A percentile compares a stretch with the other conserved stretches of the same genome.
Conservation (phyloP, 495 filamentous ascomycete species). For the Penicillium lagena region DNA sequence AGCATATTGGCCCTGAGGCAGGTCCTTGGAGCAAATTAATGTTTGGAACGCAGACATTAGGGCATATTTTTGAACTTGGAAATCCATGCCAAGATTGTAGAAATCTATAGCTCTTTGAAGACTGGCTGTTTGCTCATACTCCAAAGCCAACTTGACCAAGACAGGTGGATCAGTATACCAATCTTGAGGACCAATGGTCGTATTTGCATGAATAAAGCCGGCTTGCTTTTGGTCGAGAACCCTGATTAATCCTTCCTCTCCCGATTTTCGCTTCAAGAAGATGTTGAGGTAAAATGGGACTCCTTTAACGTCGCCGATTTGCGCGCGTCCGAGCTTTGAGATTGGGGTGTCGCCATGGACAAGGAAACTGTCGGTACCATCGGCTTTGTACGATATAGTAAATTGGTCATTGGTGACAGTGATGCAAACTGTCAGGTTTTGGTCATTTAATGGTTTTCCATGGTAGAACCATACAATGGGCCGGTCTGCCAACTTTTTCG, state of each 20-base stretch:
- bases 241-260: constrained; percentile 3
- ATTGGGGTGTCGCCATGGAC: constrained; percentile 3
- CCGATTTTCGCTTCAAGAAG: neutral
- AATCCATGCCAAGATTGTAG: neutral
- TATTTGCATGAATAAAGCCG: constrained; percentile 1
- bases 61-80: neutral
- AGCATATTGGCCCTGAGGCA: neutral
- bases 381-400: constrained; percentile 1
- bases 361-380: neutral
- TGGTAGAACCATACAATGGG: constrained; percentile 3
- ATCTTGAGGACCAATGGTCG: neutral
- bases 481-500: neutral
- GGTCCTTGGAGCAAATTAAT: neutral
- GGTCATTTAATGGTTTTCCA: constrained; percentile 6
- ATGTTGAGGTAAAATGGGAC: constrained; percentile 4
- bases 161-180: neutral
- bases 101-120: constrained; percentile 1
- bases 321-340: constrained; percentile 1
- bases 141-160: neutral
- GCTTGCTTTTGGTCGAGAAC: constrained; percentile 1
- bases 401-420: constrained; percentile 4
- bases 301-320: neutral
- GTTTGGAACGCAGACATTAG: neutral
- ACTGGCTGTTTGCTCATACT: constrained; percentile 2
- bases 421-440: constrained; percentile 1